phyloP scores from a whole-genome alignment of 2,329 filamentous ascomycete genomes.

The Neospermospora avenae region DNA sequence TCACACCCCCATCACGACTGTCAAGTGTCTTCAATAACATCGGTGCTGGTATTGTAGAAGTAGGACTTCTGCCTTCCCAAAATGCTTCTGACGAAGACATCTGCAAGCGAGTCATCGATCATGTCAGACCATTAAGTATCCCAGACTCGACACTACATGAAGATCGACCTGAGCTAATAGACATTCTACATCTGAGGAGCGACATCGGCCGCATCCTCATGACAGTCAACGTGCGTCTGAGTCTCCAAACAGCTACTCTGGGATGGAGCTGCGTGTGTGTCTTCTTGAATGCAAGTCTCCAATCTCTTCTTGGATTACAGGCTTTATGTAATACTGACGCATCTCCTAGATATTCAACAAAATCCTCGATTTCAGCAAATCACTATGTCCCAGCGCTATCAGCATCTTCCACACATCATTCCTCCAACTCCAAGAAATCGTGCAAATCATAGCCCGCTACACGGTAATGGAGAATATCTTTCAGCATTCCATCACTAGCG shows the following conservation, averaged over 20 bases:
- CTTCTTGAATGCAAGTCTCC: constrained; percentile 10
- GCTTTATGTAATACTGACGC: not conserved
- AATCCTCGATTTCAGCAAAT: not conserved
- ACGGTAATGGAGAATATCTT: constrained; percentile 27
- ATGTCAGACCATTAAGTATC: not conserved
- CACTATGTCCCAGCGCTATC: not conserved
- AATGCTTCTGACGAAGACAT: not conserved
- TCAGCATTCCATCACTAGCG: constrained; percentile 10
- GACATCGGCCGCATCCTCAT: constrained; percentile 15
- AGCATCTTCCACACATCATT: constrained; percentile 4
- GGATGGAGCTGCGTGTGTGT: constrained; percentile 19
- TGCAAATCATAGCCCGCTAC: constrained; percentile 22
- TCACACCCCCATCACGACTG: not conserved
- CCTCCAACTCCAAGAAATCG: constrained; percentile 15
- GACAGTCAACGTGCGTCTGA: constrained; percentile 19
- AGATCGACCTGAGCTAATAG: not conserved
- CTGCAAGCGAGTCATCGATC: not conserved
- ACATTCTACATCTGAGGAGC: constrained; percentile 4
- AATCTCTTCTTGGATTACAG: not conserved
- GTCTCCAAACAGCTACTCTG: constrained; percentile 15
- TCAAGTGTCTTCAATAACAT: not conserved
- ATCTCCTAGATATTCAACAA: constrained; percentile 4
- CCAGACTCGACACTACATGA: not conserved
- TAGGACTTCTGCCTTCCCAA: not conserved
- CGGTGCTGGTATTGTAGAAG: not conserved